Evolutionary conservation across 202 grass and related monocot species (phyloP).

Genomic region (Schoenoplectus triqueter): DNA sequence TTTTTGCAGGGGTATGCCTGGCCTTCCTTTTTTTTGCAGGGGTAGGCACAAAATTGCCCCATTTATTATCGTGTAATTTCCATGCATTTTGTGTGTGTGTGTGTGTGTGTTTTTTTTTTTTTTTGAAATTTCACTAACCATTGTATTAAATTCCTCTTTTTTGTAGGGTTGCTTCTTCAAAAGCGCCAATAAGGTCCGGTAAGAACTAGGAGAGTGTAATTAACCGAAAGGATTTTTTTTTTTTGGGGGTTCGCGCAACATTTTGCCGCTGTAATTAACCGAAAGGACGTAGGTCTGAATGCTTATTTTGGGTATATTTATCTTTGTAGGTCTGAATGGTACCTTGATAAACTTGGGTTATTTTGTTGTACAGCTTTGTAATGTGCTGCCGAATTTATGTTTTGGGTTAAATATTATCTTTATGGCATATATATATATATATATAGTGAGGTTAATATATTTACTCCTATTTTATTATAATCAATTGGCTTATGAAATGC

Average conservation of each 20-base stretch:
- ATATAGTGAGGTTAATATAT: too few species aligned
- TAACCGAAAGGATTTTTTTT: background rate
- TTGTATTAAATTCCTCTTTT: background rate
- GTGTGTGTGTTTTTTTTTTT: too few species aligned
- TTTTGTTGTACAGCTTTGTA: background rate
- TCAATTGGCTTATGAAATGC: too few species aligned
- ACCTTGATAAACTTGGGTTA: background rate
- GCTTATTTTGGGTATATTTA: constrained; percentile 7
- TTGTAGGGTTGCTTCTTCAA: constrained; percentile 5
- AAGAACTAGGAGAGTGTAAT: background rate
- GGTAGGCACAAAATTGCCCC: background rate
- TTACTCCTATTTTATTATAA: too few species aligned
- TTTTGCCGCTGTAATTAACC: background rate
- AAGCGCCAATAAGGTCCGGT: background rate
- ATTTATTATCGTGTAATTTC: background rate
- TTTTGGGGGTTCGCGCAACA: background rate
- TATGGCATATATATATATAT: too few species aligned
- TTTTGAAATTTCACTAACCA: background rate
- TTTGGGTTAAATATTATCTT: too few species aligned
- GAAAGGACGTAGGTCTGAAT: background rate
- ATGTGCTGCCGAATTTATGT: background rate
- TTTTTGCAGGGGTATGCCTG: too few species aligned
- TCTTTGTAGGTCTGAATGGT: background rate
- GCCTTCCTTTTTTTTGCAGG: too few species aligned
- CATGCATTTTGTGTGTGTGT: too few species aligned